Evolutionary conservation across 331 rosid genomes (phyloP), one percentile per base, ranked within the genome.

Genomic region (Arachis monticola): DNA sequence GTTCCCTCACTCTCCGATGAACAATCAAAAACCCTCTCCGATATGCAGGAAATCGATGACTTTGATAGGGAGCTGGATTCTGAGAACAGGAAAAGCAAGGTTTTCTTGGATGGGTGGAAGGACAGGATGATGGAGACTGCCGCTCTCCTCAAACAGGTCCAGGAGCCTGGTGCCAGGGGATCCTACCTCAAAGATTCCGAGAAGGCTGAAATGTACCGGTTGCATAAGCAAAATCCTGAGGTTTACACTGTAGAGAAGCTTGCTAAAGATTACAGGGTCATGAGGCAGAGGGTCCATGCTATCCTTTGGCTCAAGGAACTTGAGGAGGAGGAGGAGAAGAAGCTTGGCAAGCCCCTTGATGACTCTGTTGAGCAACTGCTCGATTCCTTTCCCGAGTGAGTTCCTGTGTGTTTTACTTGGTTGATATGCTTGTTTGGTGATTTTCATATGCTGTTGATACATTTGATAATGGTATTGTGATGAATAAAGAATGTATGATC

Each of bases 261-360:
- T 2, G 97, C 97, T 4, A 86, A 85, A 80, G 99, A 95, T 88
- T 95, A 86, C 11, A 86, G 97, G 73, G 78, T 95, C 45, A 90
- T 92, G 97, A 92, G 99, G 84, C 97, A 95, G 83, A 92, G 99
- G 55, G 99, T 95, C 62, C 99, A 90, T 60, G 97, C 99, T 48
- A 95, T 95, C 83, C 92, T 95, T 5, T 95, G 96, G 96, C 87
- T 95, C 50, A 95, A 95, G 84, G 92, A 95, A 80, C 82, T 85
- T 27, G 96, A 94, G 74, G 99, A 90, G 72, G 93, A 88, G 74
- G 92, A 86, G 75, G 97, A 88, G 87, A 88, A 89, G 81, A 93
- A 84, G 58, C 90, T 89, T n/a, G 96, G 97, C 40, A 90, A 52
- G 60, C 94, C 92, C 2, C 89, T 91, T 64, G 96, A 95, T 74